Percentiles rank a stretch among this genome's conserved stretches.
Conservation (phyloP, 306 rosid genomes). For the apple (Malus domestica) region ASM211411v1 NC_041804.1:18488001-18488500, state of each 20-base stretch:
- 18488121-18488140: neutral
- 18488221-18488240: no score
- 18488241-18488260: neutral
- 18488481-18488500: slow-evolving; percentile 10
- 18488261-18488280: neutral
- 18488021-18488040: no score
- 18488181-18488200: neutral
- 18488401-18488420: slow-evolving; percentile 15
- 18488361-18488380: no score
- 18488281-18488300: neutral
- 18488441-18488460: slow-evolving; percentile 24
- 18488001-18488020: no score
- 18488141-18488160: neutral
- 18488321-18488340: no score
- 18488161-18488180: neutral
- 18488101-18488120: no score
- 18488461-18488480: slow-evolving; percentile 20
- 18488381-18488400: slow-evolving; percentile 2
- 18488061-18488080: no score
- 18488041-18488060: no score
- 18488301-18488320: neutral
- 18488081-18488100: no score
- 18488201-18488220: no score
- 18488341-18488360: no score
- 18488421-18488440: slow-evolving; percentile 14